phyloP scores from a whole-genome alignment of 2,329 filamentous ascomycete species.

The Phoma sp. region DNA sequence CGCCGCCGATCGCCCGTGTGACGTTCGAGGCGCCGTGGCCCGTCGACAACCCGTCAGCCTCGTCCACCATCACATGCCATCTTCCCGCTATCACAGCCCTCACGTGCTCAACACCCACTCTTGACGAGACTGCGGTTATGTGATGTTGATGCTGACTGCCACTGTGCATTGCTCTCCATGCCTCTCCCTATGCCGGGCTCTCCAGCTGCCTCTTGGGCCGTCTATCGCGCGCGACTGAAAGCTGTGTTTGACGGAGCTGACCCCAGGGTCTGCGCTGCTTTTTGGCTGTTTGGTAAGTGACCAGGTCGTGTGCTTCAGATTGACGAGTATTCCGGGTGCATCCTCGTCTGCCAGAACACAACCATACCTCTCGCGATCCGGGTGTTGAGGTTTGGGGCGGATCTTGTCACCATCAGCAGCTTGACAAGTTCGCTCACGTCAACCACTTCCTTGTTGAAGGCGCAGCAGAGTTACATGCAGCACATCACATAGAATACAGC shows the following conservation, averaged over 20 bases:
- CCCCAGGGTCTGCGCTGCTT: slow-evolving; percentile 75
- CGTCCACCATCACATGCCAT: slow-evolving; percentile 6
- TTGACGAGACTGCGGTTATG: neutral
- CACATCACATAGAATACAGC: neutral
- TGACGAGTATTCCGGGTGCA: neutral
- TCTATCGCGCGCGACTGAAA: slow-evolving; percentile 70
- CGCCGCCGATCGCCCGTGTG: slow-evolving; percentile 11
- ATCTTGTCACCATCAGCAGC: neutral
- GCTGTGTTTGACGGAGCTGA: slow-evolving; percentile 71
- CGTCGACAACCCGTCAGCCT: slow-evolving; percentile 7
- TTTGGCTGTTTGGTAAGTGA: slow-evolving; percentile 85
- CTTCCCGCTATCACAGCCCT: neutral
- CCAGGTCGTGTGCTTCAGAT: neutral
- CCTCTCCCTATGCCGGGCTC: slow-evolving; percentile 62
- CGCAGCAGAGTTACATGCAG: neutral
- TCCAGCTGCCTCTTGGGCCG: slow-evolving; percentile 72
- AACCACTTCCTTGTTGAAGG: neutral
- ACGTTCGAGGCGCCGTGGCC: slow-evolving; percentile 10
- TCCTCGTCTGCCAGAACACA: neutral
- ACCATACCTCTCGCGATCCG: neutral
- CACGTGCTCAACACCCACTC: slow-evolving; percentile 18
- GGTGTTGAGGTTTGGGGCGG: neutral
- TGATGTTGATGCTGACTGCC: slow-evolving; percentile 1
- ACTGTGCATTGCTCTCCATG: slow-evolving; percentile 25
- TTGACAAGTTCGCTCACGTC: neutral